phyloP scores from a whole-genome alignment of 2,329 filamentous ascomycete genomes.

The Botrytis pseudocinerea region DNA sequence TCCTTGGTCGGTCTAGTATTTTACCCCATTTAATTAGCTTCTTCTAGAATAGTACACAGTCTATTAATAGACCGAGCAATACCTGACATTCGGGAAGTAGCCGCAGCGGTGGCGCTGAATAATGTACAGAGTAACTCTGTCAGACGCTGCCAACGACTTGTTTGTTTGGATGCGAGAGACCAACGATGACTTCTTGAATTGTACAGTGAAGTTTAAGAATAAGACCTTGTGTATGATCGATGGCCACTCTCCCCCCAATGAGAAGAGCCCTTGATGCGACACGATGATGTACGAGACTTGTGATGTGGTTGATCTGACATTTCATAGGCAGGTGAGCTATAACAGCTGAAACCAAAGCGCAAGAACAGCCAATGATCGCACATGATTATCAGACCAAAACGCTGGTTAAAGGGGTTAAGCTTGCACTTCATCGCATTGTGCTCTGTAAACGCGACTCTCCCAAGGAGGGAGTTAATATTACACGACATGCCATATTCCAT shows the following conservation, averaged over 20 bases:
- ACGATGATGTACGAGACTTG: background rate
- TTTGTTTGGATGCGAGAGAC: slow-evolving; percentile 10
- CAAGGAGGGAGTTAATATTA: background rate
- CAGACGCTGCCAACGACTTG: slow-evolving; percentile 18
- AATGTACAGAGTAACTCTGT: background rate
- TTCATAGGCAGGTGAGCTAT: slow-evolving; percentile 11
- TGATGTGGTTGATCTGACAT: slow-evolving; percentile 13
- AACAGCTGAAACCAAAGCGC: slow-evolving; percentile 16
- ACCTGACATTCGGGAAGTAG: slow-evolving; percentile 1
- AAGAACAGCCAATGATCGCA: slow-evolving; percentile 11
- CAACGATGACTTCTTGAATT: background rate
- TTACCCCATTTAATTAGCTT: slow-evolving; percentile 11
- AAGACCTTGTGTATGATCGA: background rate
- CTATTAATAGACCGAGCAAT: slow-evolving; percentile 18
- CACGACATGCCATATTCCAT: background rate
- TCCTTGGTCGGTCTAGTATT: background rate
- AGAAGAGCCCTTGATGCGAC: slow-evolving; percentile 1
- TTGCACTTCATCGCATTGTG: background rate
- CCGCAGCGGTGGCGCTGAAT: slow-evolving; percentile 13
- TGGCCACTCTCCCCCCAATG: background rate
- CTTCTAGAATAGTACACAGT: background rate
- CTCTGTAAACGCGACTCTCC: background rate
- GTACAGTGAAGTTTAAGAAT: background rate
- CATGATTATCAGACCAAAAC: background rate
- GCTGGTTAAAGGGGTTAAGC: background rate